A percentile compares a stretch with the other conserved stretches of the same genome.
Conservation (phyloP, 108 stramenopile species). For the Chaetoceros muelleri region DNA sequence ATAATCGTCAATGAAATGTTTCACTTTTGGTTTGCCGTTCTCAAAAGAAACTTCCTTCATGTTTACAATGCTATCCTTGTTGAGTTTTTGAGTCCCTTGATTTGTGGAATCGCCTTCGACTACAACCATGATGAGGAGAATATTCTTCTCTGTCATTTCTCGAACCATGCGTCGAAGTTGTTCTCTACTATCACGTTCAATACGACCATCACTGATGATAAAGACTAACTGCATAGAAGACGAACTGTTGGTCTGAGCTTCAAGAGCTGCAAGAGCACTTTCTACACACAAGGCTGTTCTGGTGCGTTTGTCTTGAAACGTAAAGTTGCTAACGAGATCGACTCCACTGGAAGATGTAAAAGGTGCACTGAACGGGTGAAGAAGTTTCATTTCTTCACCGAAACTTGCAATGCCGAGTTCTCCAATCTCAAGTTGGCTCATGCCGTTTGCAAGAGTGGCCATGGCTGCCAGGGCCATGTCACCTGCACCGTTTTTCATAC, state of each 20-base stretch:
- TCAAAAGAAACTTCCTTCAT: slow-evolving; percentile 91
- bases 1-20: slow-evolving; percentile 93
- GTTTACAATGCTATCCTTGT: slow-evolving; percentile 83
- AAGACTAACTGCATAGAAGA: slow-evolving; percentile 87
- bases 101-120: slow-evolving; percentile 61
- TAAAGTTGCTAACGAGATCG: slow-evolving; percentile 66
- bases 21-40: slow-evolving; percentile 84
- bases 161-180: slow-evolving; percentile 74
- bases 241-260: slow-evolving; percentile 25
- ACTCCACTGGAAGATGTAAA: slow-evolving; percentile 86
- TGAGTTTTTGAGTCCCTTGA: slow-evolving; percentile 9
- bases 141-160: slow-evolving; percentile 83
- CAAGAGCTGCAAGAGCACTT: slow-evolving; percentile 66
- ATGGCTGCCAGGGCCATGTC: slow-evolving; percentile 86
- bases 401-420: slow-evolving; percentile 91
- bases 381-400: slow-evolving; percentile 78
- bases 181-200: slow-evolving; percentile 86
- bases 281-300: slow-evolving; percentile 81
- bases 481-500: slow-evolving; percentile 92
- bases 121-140: slow-evolving; percentile 91
- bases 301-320: slow-evolving; percentile 85
- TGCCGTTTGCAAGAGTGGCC: slow-evolving; percentile 81
- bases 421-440: slow-evolving; percentile 94
- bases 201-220: slow-evolving; percentile 91
- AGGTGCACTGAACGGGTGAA: slow-evolving; percentile 84